Evolutionary conservation across 2,329 filamentous ascomycete species (phyloP).

Genomic region (Purpureocillium takamizusanense): DNA sequence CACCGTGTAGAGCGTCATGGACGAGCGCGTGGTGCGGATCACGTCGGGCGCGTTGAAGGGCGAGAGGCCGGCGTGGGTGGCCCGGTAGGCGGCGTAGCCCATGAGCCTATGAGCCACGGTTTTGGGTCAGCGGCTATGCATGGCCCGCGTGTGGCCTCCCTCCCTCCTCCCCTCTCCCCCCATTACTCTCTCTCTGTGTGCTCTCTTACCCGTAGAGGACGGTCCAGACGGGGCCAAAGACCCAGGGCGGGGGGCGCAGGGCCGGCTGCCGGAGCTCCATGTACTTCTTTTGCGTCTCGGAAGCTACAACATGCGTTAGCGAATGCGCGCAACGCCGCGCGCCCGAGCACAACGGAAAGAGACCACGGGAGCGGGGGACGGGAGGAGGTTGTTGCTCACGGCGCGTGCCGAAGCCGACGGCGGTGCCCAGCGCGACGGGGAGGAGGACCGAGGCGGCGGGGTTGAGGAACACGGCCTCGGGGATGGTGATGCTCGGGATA

Average conservation of each 20-base stretch:
- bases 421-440: conserved; percentile 63
- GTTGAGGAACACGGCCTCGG: conserved; percentile 59
- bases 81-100: conserved; percentile 83
- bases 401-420: conserved; percentile 59
- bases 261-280: conserved; percentile 58
- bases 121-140: background rate
- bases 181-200: no score
- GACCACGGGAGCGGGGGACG: background rate
- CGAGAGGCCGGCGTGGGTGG: conserved; percentile 53
- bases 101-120: conserved; percentile 42
- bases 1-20: conserved; percentile 73
- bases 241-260: conserved; percentile 47
- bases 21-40: conserved; percentile 52
- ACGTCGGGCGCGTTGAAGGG: conserved; percentile 44
- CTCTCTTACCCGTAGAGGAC: conserved; percentile 51
- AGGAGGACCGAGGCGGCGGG: conserved; percentile 67
- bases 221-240: conserved; percentile 60
- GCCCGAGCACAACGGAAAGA: no score
- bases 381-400: conserved; percentile 39
- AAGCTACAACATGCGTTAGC: conserved; percentile 27
- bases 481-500: conserved; percentile 69
- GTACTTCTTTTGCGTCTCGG: conserved; percentile 54
- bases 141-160: no score
- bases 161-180: no score
- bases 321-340: no score